Base-by-base conservation (phyloP, 257 asterid genomes). In the Solanum chilense region DNA sequence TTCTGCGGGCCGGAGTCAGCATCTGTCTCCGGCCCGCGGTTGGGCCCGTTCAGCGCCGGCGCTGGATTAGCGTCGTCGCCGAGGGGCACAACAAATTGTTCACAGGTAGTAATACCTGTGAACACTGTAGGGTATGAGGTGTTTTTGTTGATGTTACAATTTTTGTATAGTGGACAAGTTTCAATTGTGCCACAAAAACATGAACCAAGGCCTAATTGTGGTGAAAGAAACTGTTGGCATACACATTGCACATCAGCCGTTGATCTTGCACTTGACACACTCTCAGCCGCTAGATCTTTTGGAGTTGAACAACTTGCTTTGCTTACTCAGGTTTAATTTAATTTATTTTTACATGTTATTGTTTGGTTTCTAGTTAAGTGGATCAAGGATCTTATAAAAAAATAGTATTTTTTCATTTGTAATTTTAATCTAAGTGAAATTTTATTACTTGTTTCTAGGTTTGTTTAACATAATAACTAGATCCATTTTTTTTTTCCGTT, bases 171-270 rank as follows among this genome's bases (percentile, higher is more conserved):
- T 86, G 99, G 99, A 5, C 99, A 96, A 62, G 99, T 96, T 84
- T 95, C 99, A 76, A 88, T 96, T 88, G 97, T 94, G 16, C 99
- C 99, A 11, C 99, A 95, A 87, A 96, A 96, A 31, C 99, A 95
- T 56, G 98, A 96, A 88, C 98, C 98, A 0, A 85, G 98, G 89
- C 95, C 98, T 47, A 94, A 96, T 91, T 96, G 99, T 85, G 94
- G 94, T 1, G 98, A 95, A 88, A 82, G 98, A 45, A 95, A 90
- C 0, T 95, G 99, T 89, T 96, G 99, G 98, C 99, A 96, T 81
- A 93, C 98, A 58, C 98, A 96, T 94, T 96, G 99, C 94, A 85
- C 98, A 88, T 91, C 99, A 70, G 99, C 99, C 94, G 98, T 96
- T 85, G 98, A 96, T 93, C 98, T 96, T 33, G 99, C 99, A 11